Percentiles rank a stretch among this genome's conserved stretches.
These are phyloP conservation scores for Plasmodium inui DNA, from an alignment of 169 alveolate species.

Conservation along the genomic window DNA sequence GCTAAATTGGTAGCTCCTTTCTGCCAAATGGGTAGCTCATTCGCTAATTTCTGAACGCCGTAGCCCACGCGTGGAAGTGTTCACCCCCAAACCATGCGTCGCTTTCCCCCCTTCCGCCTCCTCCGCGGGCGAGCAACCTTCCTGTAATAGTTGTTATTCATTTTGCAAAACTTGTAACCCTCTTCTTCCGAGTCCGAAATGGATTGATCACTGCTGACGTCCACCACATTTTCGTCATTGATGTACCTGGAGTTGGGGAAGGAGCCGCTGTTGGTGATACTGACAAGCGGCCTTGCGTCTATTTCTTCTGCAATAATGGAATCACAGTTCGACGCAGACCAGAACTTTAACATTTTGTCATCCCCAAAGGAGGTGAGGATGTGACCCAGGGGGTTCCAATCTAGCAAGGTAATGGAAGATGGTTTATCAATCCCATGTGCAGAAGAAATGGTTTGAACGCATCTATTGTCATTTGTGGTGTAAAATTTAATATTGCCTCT, in stretches of 20 bases:
- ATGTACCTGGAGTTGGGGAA: slow-evolving; percentile 78
- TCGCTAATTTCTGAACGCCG: background rate
- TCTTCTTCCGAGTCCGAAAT: slow-evolving; percentile 56
- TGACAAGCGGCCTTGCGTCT: slow-evolving; percentile 72
- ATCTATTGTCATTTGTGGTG: slow-evolving; percentile 79
- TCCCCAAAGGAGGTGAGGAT: slow-evolving; percentile 90
- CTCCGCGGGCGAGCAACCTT: background rate
- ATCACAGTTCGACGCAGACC: slow-evolving; percentile 85
- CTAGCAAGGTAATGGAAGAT: slow-evolving; percentile 83
- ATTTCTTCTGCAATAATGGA: slow-evolving; percentile 75
- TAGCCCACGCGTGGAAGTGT: background rate
- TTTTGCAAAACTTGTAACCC: slow-evolving; percentile 5
- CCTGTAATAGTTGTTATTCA: slow-evolving; percentile 57
- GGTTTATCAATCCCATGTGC: slow-evolving; percentile 79
- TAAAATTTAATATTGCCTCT: slow-evolving; percentile 83
- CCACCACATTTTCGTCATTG: slow-evolving; percentile 76
- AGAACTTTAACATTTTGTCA: slow-evolving; percentile 84
- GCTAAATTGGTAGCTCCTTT: too few relatives aligned
- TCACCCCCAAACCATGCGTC: background rate
- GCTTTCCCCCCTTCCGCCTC: background rate
- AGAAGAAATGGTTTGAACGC: slow-evolving; percentile 76
- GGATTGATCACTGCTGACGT: slow-evolving; percentile 76
- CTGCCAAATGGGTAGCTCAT: background rate
- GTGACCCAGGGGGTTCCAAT: slow-evolving; percentile 92
- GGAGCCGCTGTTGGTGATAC: slow-evolving; percentile 62